These are phyloP conservation scores for Trichosporon asahii DNA, from an alignment of 1,284 basidiomycete genomes.

Conservation along the genomic window DNA sequence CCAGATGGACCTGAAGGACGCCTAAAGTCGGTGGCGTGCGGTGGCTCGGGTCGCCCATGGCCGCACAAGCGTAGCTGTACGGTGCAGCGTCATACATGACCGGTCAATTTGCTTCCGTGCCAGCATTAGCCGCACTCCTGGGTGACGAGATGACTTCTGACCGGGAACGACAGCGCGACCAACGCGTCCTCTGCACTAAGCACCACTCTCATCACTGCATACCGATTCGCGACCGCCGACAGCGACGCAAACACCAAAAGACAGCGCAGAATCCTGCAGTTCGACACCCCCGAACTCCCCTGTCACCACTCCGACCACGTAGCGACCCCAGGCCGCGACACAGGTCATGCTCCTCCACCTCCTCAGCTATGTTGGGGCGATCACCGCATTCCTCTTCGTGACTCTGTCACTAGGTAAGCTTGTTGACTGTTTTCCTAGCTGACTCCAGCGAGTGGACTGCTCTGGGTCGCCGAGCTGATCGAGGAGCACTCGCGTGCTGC, in stretches of 20 bases:
- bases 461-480: conserved; percentile 89
- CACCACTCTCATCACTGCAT: not conserved
- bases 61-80: not conserved
- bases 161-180: not conserved
- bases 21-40: not conserved
- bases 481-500: conserved; percentile 82
- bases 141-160: not conserved
- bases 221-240: not conserved
- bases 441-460: conserved; percentile 73
- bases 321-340: not conserved
- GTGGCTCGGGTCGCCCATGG: not conserved
- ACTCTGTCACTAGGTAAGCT: conserved; percentile 71
- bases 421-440: not conserved
- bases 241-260: not conserved
- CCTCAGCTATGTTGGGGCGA: conserved; percentile 60
- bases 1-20: not conserved
- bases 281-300: not conserved
- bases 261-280: not conserved
- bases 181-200: not conserved
- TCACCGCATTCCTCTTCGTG: conserved; percentile 71
- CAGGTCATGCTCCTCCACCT: conserved; percentile 44
- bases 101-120: not conserved
- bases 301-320: not conserved
- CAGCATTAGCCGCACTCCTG: not conserved
- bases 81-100: conserved; percentile 6